Evolutionary conservation across 2,329 filamentous ascomycete genomes (phyloP).

Genomic region (Microdochium trichocladiopsis): DNA sequence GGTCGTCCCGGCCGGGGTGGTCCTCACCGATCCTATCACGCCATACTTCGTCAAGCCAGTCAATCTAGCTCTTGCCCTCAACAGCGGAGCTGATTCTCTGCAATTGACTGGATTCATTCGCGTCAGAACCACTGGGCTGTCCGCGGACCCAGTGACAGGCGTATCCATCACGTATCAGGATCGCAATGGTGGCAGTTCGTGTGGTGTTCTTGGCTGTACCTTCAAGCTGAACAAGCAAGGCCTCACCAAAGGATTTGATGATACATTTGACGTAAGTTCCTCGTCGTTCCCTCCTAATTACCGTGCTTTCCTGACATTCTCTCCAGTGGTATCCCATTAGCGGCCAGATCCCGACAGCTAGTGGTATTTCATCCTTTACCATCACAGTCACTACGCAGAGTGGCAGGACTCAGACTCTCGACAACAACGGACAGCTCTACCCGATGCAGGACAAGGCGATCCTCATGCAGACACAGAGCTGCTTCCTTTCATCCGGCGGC

Average conservation of each 20-base stretch:
- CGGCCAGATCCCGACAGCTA: constrained; percentile 44
- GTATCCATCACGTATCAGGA: constrained; percentile 50
- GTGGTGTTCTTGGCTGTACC: constrained; percentile 32
- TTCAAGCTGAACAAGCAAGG: constrained; percentile 39
- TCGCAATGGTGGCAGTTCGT: constrained; percentile 39
- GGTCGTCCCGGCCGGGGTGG: constrained; percentile 43
- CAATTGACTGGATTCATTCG: constrained; percentile 48
- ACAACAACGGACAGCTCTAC: constrained; percentile 53
- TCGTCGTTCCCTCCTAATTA: not conserved
- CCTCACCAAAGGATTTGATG: constrained; percentile 48
- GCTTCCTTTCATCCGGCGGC: constrained; percentile 35
- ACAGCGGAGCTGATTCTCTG: constrained; percentile 37
- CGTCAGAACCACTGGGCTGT: constrained; percentile 43
- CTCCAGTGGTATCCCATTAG: constrained; percentile 32
- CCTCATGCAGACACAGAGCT: constrained; percentile 52
- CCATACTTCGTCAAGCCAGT: constrained; percentile 56
- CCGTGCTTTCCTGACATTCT: constrained; percentile 5
- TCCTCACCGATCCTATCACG: constrained; percentile 41
- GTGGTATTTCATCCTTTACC: constrained; percentile 56
- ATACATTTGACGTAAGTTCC: constrained; percentile 44
- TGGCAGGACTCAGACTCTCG: constrained; percentile 35
- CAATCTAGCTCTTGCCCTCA: constrained; percentile 45
- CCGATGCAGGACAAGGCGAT: constrained; percentile 43
- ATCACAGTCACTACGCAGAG: constrained; percentile 40
- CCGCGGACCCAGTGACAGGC: constrained; percentile 31